phyloP scores from a whole-genome alignment of 1,284 basidiomycete genomes.

The Puccinia coronata region DNA sequence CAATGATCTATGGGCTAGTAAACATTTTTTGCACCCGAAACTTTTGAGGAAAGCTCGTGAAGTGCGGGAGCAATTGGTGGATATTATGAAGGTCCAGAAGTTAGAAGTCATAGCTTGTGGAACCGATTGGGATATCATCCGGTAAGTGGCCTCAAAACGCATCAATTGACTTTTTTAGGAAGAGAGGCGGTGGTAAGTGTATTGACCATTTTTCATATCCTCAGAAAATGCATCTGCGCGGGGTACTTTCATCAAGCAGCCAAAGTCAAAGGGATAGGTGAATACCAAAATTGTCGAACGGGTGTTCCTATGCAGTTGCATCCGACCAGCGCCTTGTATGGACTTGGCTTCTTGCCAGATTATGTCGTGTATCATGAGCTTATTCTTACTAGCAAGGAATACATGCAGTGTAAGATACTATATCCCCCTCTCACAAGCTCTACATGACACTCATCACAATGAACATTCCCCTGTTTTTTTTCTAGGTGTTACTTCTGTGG shows the following conservation, averaged over 20 bases:
- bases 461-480: slow-evolving; percentile 51
- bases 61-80: slow-evolving; percentile 92
- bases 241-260: slow-evolving; percentile 99
- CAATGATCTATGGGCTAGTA: slow-evolving; percentile 88
- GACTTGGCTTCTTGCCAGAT: slow-evolving; percentile 76
- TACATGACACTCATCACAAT: slow-evolving; percentile 43
- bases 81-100: slow-evolving; percentile 98
- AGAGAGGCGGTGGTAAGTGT: slow-evolving; percentile 20
- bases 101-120: slow-evolving; percentile 85
- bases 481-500: slow-evolving; percentile 93
- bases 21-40: slow-evolving; percentile 96
- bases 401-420: slow-evolving; percentile 62
- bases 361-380: slow-evolving; percentile 39
- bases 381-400: slow-evolving; percentile 45
- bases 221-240: slow-evolving; percentile 92
- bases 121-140: slow-evolving; percentile 90
- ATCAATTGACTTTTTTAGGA: background rate
- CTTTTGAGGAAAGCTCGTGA: slow-evolving; percentile 88
- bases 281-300: slow-evolving; percentile 97
- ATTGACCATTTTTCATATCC: background rate
- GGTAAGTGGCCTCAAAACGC: slow-evolving; percentile 63
- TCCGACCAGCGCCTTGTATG: slow-evolving; percentile 93
- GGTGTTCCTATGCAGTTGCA: slow-evolving; percentile 87
- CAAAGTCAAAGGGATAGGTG: slow-evolving; percentile 95
- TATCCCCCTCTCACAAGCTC: background rate